Base-by-base conservation (phyloP, 225 moss, liverwort and hornwort genomes). In the Bryum argenteum region DNA sequence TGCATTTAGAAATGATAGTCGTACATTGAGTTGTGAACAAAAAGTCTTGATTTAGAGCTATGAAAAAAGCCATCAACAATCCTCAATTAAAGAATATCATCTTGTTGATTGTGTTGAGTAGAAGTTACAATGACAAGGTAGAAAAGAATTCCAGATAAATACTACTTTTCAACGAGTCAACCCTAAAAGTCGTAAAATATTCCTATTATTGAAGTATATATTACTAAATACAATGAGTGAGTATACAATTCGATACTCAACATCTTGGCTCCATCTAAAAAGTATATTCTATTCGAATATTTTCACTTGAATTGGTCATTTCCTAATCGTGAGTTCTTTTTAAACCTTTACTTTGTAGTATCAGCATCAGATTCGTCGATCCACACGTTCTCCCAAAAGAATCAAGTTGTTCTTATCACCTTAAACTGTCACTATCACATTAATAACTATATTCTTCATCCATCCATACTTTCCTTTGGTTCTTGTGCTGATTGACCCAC, bases 371-470 rank as follows among this genome's bases (percentile, higher is more conserved):
- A 66, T 65, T 56, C 37, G 47, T 20, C 16, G 1, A 33, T 18
- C 22, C 17, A 33, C 58, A 24, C 39, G 66, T 59, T 40, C 58
- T 0, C 67, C 58, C 53, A 42, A 33, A 33, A 33, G 26, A 68
- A 68, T 68, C 68, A 61, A 67, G 42, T 75, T 67, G 60, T 48
- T 75, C 75, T 67, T 61, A 75, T 67, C 67, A 47, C 19, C 14
- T 33, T 43, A 67, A n/a, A 19, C 28, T 60, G 28, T 68, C 53
- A 41, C 16, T 10, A 3, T 1, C 67, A 2, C 20, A 53, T 61
- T 0, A 15, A 37, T 40, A n/a, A 75, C 4, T 0, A 8, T 2
- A 10, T 2, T 3, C 23, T 66, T 6, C 13, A 58, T 39, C 11
- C 50, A 51, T 56, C 12, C 13, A 40, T 39, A 40, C 18, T 66